These are phyloP conservation scores for Trametes cingulata DNA, from an alignment of 768 basidiomycete genomes.

Conservation along the genomic window DNA sequence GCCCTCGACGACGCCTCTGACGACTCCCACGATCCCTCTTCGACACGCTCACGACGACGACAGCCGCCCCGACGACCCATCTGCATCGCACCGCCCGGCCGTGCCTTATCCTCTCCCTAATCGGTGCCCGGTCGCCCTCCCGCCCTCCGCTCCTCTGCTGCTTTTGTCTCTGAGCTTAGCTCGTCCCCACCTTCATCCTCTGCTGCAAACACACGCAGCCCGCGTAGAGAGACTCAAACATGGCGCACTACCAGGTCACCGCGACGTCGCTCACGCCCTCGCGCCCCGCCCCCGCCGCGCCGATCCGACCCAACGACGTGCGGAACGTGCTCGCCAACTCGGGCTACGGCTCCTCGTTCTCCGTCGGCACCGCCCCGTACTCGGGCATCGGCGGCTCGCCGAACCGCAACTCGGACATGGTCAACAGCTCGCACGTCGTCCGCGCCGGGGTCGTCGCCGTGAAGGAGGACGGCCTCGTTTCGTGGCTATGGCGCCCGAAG, in stretches of 20 bases:
- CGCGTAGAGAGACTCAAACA: slow-evolving; percentile 26
- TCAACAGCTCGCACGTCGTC: slow-evolving; percentile 48
- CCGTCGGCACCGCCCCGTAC: slow-evolving; percentile 56
- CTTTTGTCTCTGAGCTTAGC: not conserved
- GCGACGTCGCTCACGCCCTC: slow-evolving; percentile 70
- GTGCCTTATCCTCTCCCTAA: slow-evolving; percentile 9
- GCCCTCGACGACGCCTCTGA: slow-evolving; percentile 4
- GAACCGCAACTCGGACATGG: slow-evolving; percentile 45
- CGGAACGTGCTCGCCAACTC: slow-evolving; percentile 49
- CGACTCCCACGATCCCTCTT: slow-evolving; percentile 9
- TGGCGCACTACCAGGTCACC: slow-evolving; percentile 53
- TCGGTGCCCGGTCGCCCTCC: slow-evolving; percentile 6
- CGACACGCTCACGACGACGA: not conserved
- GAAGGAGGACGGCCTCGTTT: slow-evolving; percentile 93
- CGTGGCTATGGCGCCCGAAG: slow-evolving; percentile 89
- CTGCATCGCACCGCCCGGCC: slow-evolving; percentile 8
- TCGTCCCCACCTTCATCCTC: not conserved
- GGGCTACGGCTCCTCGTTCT: slow-evolving; percentile 62
- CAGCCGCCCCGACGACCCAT: slow-evolving; percentile 2
- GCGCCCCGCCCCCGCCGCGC: slow-evolving; percentile 75
- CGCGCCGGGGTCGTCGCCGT: slow-evolving; percentile 76
- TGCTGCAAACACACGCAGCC: not conserved
- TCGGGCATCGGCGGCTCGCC: slow-evolving; percentile 84
- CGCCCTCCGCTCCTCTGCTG: not conserved
- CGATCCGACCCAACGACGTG: slow-evolving; percentile 49